phyloP scores from a whole-genome alignment of 805 yeast species.

The Torulaspora maleeae region DNA sequence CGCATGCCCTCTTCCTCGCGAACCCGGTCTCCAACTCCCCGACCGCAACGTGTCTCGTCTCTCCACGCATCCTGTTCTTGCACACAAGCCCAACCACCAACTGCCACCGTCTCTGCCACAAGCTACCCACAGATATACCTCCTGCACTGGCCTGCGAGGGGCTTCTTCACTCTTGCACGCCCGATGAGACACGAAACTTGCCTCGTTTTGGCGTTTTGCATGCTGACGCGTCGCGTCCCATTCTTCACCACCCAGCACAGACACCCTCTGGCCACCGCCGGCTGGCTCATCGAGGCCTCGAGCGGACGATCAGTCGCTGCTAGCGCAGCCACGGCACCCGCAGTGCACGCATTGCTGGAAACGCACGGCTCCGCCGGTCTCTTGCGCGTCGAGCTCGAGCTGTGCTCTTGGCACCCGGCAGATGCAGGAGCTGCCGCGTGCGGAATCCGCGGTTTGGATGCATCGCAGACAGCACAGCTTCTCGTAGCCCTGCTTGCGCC shows the following conservation, averaged over 20 bases:
- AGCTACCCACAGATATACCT: background rate
- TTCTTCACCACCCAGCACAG: background rate
- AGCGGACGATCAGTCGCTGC: slow-evolving; percentile 47
- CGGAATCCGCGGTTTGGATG: slow-evolving; percentile 57
- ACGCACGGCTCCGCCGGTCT: slow-evolving; percentile 23
- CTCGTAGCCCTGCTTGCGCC: slow-evolving; percentile 84
- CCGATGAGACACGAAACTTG: slow-evolving; percentile 1
- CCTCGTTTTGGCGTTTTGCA: slow-evolving; percentile 6
- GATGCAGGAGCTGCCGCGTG: slow-evolving; percentile 67
- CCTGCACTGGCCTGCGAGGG: background rate
- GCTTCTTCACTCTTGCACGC: background rate
- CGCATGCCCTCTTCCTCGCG: slow-evolving; percentile 12
- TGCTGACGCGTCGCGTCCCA: slow-evolving; percentile 7
- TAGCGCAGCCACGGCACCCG: slow-evolving; percentile 83
- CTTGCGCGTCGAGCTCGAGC: slow-evolving; percentile 35
- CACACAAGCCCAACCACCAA: background rate
- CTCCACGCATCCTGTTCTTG: slow-evolving; percentile 1
- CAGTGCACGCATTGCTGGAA: slow-evolving; percentile 66
- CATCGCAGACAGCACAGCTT: slow-evolving; percentile 78
- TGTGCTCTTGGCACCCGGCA: slow-evolving; percentile 77
- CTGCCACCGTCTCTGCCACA: background rate
- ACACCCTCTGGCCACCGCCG: background rate
- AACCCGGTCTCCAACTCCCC: background rate
- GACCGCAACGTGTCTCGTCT: background rate
- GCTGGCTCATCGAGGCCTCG: background rate